Conservation (phyloP, 495 filamentous ascomycete species). For the Staphylotrichum tortipilum region DNA sequence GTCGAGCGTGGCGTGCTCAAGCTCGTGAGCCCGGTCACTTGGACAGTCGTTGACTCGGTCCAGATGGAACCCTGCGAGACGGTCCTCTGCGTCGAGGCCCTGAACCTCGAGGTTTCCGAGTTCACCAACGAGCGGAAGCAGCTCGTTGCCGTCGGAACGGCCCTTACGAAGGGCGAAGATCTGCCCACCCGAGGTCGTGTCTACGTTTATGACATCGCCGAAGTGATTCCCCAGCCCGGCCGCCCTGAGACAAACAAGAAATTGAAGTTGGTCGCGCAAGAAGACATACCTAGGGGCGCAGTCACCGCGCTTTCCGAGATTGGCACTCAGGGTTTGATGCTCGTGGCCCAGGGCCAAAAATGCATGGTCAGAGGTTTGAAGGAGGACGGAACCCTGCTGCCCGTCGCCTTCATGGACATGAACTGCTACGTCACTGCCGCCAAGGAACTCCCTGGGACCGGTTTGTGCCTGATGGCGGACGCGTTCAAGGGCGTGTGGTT, state of each 20-base stretch:
- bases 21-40: slow-evolving; percentile 63
- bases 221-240: slow-evolving; percentile 81
- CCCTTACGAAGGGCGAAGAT: slow-evolving; percentile 78
- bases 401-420: slow-evolving; percentile 97
- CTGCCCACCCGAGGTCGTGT: slow-evolving; percentile 73
- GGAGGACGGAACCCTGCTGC: slow-evolving; percentile 82
- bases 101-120: slow-evolving; percentile 85
- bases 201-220: slow-evolving; percentile 85
- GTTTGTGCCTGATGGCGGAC: slow-evolving; percentile 76
- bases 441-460: slow-evolving; percentile 73
- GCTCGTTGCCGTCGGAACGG: slow-evolving; percentile 77
- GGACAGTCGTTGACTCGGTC: slow-evolving; percentile 67
- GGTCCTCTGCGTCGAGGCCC: slow-evolving; percentile 68
- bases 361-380: slow-evolving; percentile 93
- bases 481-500: slow-evolving; percentile 93
- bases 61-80: slow-evolving; percentile 63
- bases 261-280: slow-evolving; percentile 76
- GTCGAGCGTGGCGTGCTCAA: slow-evolving; percentile 61
- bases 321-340: slow-evolving; percentile 85
- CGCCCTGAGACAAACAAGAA: slow-evolving; percentile 74
- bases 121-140: slow-evolving; percentile 74
- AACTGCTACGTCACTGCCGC: slow-evolving; percentile 78
- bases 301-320: slow-evolving; percentile 80
- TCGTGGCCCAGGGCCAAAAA: slow-evolving; percentile 91
- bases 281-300: slow-evolving; percentile 82